These are phyloP conservation scores for Ceratocystiopsis brevicomis DNA, from an alignment of 2,329 filamentous ascomycete genomes.

Conservation along the genomic window DNA sequence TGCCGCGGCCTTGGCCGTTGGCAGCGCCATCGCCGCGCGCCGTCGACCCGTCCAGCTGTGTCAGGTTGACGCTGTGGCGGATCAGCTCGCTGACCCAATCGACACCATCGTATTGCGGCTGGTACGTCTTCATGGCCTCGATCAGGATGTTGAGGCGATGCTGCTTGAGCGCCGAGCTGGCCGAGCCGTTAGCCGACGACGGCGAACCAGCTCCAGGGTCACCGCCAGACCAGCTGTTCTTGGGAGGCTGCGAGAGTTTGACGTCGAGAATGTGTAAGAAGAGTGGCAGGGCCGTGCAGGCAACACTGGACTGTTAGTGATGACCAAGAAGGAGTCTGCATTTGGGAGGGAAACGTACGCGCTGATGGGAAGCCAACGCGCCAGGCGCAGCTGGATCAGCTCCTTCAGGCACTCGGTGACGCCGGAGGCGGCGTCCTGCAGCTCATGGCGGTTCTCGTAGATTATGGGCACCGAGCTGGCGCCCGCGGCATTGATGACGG, in stretches of 20 bases:
- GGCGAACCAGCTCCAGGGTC: neutral
- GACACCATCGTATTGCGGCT: slow-evolving; percentile 9
- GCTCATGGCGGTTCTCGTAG: slow-evolving; percentile 7
- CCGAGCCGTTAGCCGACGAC: neutral
- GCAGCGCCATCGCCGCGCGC: neutral
- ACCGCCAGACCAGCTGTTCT: neutral
- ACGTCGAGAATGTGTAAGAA: slow-evolving; percentile 9
- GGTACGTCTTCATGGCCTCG: slow-evolving; percentile 10
- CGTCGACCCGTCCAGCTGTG: slow-evolving; percentile 6
- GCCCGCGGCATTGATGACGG: slow-evolving; percentile 18
- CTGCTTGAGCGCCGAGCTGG: slow-evolving; percentile 20
- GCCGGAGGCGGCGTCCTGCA: slow-evolving; percentile 7
- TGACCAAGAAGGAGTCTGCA: neutral
- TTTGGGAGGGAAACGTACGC: neutral
- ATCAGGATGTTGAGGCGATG: slow-evolving; percentile 15
- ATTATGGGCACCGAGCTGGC: slow-evolving; percentile 1
- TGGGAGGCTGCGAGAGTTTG: slow-evolving; percentile 4
- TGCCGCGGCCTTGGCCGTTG: neutral
- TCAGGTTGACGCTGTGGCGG: slow-evolving; percentile 8
- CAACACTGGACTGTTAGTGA: slow-evolving; percentile 2
- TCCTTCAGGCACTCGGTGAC: slow-evolving; percentile 9
- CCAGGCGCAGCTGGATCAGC: slow-evolving; percentile 9
- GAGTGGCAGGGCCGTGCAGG: slow-evolving; percentile 8
- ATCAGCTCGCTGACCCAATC: slow-evolving; percentile 9
- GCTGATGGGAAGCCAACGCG: slow-evolving; percentile 9